Evolutionary conservation across 805 yeast species (phyloP).

Genomic region (Lipomyces orientalis): DNA sequence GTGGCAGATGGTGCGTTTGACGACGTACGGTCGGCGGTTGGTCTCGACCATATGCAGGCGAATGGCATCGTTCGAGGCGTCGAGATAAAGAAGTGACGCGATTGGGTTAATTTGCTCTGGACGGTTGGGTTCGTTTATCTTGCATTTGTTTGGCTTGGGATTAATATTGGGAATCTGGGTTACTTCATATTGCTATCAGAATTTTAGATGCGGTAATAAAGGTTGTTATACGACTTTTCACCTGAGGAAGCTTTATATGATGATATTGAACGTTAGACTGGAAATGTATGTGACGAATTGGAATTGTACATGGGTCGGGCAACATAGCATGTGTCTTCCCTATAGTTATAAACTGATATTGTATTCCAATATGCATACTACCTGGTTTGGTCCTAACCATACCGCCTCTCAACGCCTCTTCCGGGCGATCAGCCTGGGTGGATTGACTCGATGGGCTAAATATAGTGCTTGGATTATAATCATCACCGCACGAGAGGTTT

Average conservation of each 20-base stretch:
- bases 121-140: not conserved
- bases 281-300: not conserved
- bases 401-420: too few relatives aligned
- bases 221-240: not conserved
- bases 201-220: not conserved
- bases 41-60: not conserved
- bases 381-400: too few relatives aligned
- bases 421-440: too few relatives aligned
- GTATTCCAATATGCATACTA: too few relatives aligned
- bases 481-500: too few relatives aligned
- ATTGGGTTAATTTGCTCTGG: not conserved
- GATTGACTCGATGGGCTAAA: too few relatives aligned
- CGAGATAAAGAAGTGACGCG: not conserved
- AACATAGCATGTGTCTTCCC: not conserved
- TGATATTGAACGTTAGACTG: not conserved
- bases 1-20: conserved; percentile 29
- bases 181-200: not conserved
- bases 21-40: not conserved
- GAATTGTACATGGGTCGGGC: not conserved
- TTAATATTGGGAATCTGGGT: not conserved
- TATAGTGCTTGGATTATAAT: too few relatives aligned
- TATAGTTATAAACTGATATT: not conserved
- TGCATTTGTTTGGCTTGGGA: not conserved
- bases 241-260: not conserved
- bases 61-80: not conserved